Evolutionary conservation across 805 yeast species (phyloP), one percentile per base, ranked within the genome.

Genomic region (Scheffersomyces ergatensis): DNA sequence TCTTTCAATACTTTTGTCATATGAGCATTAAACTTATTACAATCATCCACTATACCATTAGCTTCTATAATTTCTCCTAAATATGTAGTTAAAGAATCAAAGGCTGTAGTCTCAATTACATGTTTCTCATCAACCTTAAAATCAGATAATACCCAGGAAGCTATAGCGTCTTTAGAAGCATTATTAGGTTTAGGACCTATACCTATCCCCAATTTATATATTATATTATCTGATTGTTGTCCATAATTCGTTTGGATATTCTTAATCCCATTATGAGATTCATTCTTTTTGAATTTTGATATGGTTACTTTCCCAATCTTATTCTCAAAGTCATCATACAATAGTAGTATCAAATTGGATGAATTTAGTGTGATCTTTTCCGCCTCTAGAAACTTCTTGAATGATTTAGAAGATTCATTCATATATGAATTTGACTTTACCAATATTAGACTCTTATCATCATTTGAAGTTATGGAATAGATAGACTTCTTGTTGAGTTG

Each of bases 131-230:
- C 45, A 9, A 31, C 47, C 20, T 43, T 55, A 46, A 69, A 64
- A 16, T 48, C 44, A 3, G 70, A 54, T n/a, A 69, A 54, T n/a
- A 69, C 74, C 74, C 74, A 69, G 11, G 55, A 40, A 1, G 65
- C 63, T 67, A 69, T 67, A 2, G 59, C 52, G 35, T 60, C 66
- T 30, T 51, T 54, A 7, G 59, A 49, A 1, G 71, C 63, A 40
- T 49, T 55, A n/a, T 38, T 25, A 1, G 74, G 75, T 43, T 68
- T 69, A 5, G 75, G 75, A 2, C 75, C 75, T 20, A 69, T 64
- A 2, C 70, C 74, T 3, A 69, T 46, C 0, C 70, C 73, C 15
- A 69, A 49, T 45, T 66, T 68, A 38, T 46, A 62, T 1, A 57
- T 43, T 2, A 27, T 14, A 23, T 13, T 27, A 24, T 38, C 34